Evolutionary conservation across 306 rosid genomes (phyloP).

Genomic region (Prunus mume): DNA sequence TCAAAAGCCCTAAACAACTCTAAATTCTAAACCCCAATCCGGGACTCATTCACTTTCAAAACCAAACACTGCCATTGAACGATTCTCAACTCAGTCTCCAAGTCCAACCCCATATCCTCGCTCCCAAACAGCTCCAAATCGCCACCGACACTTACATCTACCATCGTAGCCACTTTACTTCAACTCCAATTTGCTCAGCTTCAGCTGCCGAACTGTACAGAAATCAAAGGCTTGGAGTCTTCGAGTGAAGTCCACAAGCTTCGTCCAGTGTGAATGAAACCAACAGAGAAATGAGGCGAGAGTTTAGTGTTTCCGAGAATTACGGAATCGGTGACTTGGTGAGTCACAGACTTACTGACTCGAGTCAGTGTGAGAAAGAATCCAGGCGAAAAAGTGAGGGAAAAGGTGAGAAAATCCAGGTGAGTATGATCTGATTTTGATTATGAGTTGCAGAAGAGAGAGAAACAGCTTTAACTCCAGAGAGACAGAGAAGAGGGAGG

Average conservation of each 20-base stretch:
- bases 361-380: constrained; percentile 36
- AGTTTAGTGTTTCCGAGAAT: constrained; percentile 44
- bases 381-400: constrained; percentile 53
- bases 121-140: constrained; percentile 36
- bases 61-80: constrained; percentile 69
- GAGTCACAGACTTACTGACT: constrained; percentile 35
- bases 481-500: constrained; percentile 24
- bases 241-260: neutral
- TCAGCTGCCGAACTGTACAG: constrained; percentile 27
- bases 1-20: constrained; percentile 38
- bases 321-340: constrained; percentile 31
- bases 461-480: constrained; percentile 21
- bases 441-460: constrained; percentile 56
- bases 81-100: constrained; percentile 41
- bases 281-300: constrained; percentile 11
- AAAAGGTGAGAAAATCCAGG: constrained; percentile 52
- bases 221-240: constrained; percentile 27
- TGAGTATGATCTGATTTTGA: constrained; percentile 60
- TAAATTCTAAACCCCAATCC: constrained; percentile 38
- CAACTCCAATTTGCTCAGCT: constrained; percentile 30
- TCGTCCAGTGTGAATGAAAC: constrained; percentile 3
- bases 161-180: constrained; percentile 40
- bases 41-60: constrained; percentile 52
- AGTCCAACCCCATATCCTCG: constrained; percentile 37
- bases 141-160: constrained; percentile 47